Base-by-base conservation (phyloP, 2,329 filamentous ascomycete genomes). In the Neopestalotiopsis sp. region DNA sequence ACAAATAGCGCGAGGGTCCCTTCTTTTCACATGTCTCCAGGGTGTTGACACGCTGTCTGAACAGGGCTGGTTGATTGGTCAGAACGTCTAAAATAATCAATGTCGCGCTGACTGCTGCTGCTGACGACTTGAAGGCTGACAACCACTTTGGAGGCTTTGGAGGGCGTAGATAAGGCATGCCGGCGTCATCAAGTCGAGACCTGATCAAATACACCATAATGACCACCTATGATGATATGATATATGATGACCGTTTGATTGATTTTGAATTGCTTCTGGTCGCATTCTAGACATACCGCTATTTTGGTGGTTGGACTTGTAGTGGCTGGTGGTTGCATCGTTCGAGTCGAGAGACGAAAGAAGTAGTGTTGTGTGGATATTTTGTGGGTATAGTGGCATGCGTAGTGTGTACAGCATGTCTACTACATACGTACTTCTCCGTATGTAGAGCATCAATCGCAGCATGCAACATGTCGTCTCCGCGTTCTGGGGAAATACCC, bases 401-500 rank as follows among this genome's bases (percentile, higher is more conserved):
- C n/a, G 45, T 52, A 38, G 6, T 52, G 14, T n/a, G 45, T 20
- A 20, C 45, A 52, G 45, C 20, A 52, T 17, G 20, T 52, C 7
- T n/a, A 52, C 45, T 20, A 10, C n/a, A 52, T 52, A n/a, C 20
- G 45, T 52, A 52, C 20, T 17, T 17, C 17, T 17, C 17, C 17
- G 20, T 17, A 52, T 52, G 17, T 52, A 17, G 45, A n/a, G 45
- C n/a, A 52, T 20, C 45, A 52, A 17, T 52, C 17, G 45, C 45
- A 52, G 45, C 45, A 20, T 52, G 45, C 45, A 17, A 52, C n/a
- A 14, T 52, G 45, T 52, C 45, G 17, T 52, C 45, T 24, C 45
- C 45, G 45, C 45, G 45, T 52, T 52, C 45, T 52, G 45, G 45
- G n/a, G 45, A 52, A 52, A n/a, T 52, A 52, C 45, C 45, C 45